Evolutionary conservation across 169 alveolate species (phyloP).

Genomic region (Plasmodium billcollinsi): DNA sequence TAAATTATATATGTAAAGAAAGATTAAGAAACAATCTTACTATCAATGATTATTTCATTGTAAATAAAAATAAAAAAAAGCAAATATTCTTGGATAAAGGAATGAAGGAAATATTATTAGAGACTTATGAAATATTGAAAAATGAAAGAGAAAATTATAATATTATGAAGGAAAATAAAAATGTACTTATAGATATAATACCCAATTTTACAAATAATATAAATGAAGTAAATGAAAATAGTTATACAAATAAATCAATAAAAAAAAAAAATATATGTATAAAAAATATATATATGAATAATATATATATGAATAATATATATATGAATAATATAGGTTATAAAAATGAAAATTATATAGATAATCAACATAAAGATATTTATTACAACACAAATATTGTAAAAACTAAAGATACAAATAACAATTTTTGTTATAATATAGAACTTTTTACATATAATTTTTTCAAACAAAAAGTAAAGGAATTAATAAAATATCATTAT

Average conservation of each 20-base stretch:
- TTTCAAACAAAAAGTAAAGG: slow-evolving; percentile 31
- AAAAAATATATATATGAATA: neutral
- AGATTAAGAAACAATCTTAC: slow-evolving; percentile 9
- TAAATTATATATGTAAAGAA: too few relatives aligned
- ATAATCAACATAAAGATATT: neutral
- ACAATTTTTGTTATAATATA: slow-evolving; percentile 30
- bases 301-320: neutral
- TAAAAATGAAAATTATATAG: neutral
- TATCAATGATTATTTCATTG: slow-evolving; percentile 25
- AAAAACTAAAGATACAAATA: neutral
- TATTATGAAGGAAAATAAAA: neutral
- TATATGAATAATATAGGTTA: neutral
- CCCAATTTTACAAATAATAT: too few relatives aligned
- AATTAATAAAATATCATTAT: slow-evolving; percentile 31
- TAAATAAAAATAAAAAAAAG: too few relatives aligned
- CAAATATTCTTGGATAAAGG: neutral
- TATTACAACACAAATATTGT: neutral
- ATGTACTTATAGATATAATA: neutral
- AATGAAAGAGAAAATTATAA: neutral
- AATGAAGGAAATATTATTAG: slow-evolving; percentile 15
- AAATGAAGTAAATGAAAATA: too few relatives aligned
- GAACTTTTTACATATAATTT: slow-evolving; percentile 37
- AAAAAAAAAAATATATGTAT: too few relatives aligned
- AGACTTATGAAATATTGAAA: neutral
- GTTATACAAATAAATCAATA: too few relatives aligned